phyloP scores from a whole-genome alignment of 2,329 filamentous ascomycete genomes.

The Incumbomyces delicatus region DNA sequence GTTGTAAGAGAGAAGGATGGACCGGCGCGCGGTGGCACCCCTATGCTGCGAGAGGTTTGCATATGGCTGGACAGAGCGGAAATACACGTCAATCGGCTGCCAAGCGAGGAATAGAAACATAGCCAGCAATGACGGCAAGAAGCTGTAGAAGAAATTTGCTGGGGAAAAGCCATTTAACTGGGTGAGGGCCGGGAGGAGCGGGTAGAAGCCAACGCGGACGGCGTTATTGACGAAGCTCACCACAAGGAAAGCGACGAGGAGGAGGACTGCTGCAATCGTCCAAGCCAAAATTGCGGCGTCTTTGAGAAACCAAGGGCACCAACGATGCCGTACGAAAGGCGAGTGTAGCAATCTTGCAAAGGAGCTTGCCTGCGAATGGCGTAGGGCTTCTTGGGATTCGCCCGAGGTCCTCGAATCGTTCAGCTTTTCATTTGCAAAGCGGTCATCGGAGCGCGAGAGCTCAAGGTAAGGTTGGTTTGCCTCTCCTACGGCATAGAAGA shows the following conservation, averaged over 20 bases:
- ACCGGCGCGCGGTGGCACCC: slow-evolving; percentile 46
- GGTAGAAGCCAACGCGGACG: slow-evolving; percentile 61
- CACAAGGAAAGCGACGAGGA: slow-evolving; percentile 62
- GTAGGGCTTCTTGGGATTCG: slow-evolving; percentile 30
- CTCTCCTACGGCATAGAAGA: slow-evolving; percentile 75
- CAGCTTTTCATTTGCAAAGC: slow-evolving; percentile 30
- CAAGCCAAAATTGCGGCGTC: slow-evolving; percentile 57
- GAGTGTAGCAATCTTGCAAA: slow-evolving; percentile 44
- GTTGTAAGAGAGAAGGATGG: slow-evolving; percentile 49
- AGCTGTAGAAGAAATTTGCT: slow-evolving; percentile 77
- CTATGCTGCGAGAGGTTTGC: slow-evolving; percentile 42
- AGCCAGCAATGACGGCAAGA: slow-evolving; percentile 50
- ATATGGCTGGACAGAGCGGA: slow-evolving; percentile 51
- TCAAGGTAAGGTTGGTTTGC: slow-evolving; percentile 42
- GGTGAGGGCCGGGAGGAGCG: slow-evolving; percentile 54
- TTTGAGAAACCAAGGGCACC: slow-evolving; percentile 68
- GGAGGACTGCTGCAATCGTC: slow-evolving; percentile 48
- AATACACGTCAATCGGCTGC: slow-evolving; percentile 51
- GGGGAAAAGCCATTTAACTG: slow-evolving; percentile 61
- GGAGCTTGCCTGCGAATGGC: slow-evolving; percentile 31
- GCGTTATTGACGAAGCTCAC: slow-evolving; percentile 66
- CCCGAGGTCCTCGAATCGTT: slow-evolving; percentile 21
- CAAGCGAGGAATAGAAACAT: slow-evolving; percentile 50
- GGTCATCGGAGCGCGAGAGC: slow-evolving; percentile 41
- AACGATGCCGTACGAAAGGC: slow-evolving; percentile 49